Base-by-base conservation (phyloP, 805 yeast species). In the Cyberlindnera xylosilytica region DNA sequence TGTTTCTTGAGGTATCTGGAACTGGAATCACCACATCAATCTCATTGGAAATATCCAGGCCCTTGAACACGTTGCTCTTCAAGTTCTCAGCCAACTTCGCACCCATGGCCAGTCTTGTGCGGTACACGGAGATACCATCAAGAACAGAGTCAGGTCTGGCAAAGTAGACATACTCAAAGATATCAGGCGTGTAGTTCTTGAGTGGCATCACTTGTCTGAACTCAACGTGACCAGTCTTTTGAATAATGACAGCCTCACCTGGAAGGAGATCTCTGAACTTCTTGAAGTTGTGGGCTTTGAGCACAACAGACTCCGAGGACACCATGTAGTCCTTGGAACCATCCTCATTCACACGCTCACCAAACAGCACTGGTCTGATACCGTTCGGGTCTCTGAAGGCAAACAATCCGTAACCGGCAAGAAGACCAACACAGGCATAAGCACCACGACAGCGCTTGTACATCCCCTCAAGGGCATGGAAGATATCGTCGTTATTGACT, bases 331-430 rank as follows among this genome's bases (percentile, higher is more conserved):
- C 99, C 40, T 69, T 72, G 12, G 78, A 50, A 15, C 95, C 96
- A 57, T 86, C 80, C 7, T 65, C 66, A 52, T 79, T 79, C 33
- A 64, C 56, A 57, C 99, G 79, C 66, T 86, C 91, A 44, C 99
- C 99, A 52, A 78, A 77, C 27, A 89, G 72, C 42, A 91, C 70
- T 3, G 99, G 99, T 61, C 99, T 79, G 54, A 93, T 87, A 49
- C 98, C 99, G 60, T 91, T 83, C 26, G 99, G 97, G 66, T 93
- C 99, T 65, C 99, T 79, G 72, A 93, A 93, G 0, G 97, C 99
- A 58, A 93, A 80, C 47, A 93, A 60, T 35, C 97, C 98, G 66
- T 83, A 93, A 36, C 99, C 99, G 2, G 99, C 98, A 45, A 93
- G 72, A 85, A 93, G 80, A 41, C 95, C 95, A 37, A 83, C 80